Base-by-base conservation (phyloP, 2,329 filamentous ascomycete species). In the Fusarium abutilonis region DNA sequence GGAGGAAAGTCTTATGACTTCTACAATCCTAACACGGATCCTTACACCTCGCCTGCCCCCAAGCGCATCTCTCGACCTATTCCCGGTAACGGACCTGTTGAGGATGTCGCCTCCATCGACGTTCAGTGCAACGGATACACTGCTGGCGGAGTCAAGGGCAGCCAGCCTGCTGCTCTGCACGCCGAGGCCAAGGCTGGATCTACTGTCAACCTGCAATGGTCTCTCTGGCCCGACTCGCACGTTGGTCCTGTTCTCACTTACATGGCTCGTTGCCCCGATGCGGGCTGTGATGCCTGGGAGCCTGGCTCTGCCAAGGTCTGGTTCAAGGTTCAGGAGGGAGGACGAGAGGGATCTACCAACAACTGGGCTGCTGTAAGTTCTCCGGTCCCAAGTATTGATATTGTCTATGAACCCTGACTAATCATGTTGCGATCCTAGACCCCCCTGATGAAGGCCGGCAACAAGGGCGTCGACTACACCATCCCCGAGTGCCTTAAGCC, bases 161-260 rank as follows among this genome's bases (percentile, higher is more conserved):
- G 82, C 7, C 69, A 73, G 23, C 84, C 84, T 6, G 85, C 84
- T 2, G 70, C 80, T 4, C 77, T 87, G 0, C 82, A 84, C 60
- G 85, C 83, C 3, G 72, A 79, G 0, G 84, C 77, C 5, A 76
- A 80, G 6, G 83, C 85, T 4, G 85, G 85, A 3, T 82, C 79
- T 2, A 78, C 76, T 0, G 82, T 87, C 32, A 80, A 78, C 9
- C 76, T 87, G 4, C 75, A 75, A 51, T 87, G 85, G 84, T 87
- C 84, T 6, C 66, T 80, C 2, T 81, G 79, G 78, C 78, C 79
- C 0, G 78, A 80, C 8, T 80, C 75, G 6, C 83, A 85, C 56
- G 74, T 82, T 28, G 84, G 85, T 0, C 84, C 84, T 1, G 71
- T 82, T 1, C 75, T 87, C 52, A 87, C 84, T 1, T 87, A 87